Percentiles rank a stretch among this genome's conserved stretches.
phyloP scores from a whole-genome alignment of 2,329 filamentous ascomycete genomes.

The Cyclaneusma minus region DNA sequence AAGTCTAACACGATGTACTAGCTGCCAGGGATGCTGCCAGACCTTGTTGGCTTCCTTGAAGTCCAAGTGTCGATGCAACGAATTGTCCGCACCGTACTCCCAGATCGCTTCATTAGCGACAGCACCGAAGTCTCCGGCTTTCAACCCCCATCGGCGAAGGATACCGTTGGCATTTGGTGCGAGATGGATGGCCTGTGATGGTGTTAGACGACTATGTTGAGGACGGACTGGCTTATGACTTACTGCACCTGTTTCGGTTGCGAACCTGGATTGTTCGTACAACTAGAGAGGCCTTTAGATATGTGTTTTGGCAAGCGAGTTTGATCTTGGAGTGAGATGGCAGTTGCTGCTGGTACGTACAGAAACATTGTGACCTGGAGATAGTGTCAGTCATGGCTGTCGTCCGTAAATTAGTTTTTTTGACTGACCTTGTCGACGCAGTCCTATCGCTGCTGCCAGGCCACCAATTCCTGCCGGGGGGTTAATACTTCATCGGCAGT shows the following conservation, averaged over 20 bases:
- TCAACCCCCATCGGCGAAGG: slow-evolving; percentile 28
- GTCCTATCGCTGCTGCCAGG: slow-evolving; percentile 32
- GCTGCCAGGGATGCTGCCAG: slow-evolving; percentile 36
- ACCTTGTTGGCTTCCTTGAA: slow-evolving; percentile 21
- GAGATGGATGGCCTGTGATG: no score
- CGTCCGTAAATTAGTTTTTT: background rate
- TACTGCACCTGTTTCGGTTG: slow-evolving; percentile 41
- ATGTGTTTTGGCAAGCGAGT: background rate
- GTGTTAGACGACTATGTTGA: no score
- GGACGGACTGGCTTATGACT: no score
- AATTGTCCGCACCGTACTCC: slow-evolving; percentile 23
- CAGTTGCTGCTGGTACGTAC: slow-evolving; percentile 4
- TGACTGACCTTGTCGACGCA: slow-evolving; percentile 34
- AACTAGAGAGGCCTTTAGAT: slow-evolving; percentile 20
- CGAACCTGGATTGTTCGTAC: slow-evolving; percentile 38
- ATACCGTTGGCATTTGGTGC: slow-evolving; percentile 45
- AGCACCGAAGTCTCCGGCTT: slow-evolving; percentile 23
- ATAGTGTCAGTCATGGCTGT: background rate
- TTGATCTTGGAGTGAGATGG: background rate
- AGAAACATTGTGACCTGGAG: slow-evolving; percentile 9
- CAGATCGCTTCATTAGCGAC: slow-evolving; percentile 13
- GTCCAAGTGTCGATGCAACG: slow-evolving; percentile 20
- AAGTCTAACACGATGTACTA: slow-evolving; percentile 36
- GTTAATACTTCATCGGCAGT: no score
- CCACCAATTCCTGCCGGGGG: slow-evolving; percentile 38